Percentiles rank a stretch among this genome's conserved stretches.
phyloP scores from a whole-genome alignment of 129 eudicot genomes.

The Smallanthus sonchifolius region DNA sequence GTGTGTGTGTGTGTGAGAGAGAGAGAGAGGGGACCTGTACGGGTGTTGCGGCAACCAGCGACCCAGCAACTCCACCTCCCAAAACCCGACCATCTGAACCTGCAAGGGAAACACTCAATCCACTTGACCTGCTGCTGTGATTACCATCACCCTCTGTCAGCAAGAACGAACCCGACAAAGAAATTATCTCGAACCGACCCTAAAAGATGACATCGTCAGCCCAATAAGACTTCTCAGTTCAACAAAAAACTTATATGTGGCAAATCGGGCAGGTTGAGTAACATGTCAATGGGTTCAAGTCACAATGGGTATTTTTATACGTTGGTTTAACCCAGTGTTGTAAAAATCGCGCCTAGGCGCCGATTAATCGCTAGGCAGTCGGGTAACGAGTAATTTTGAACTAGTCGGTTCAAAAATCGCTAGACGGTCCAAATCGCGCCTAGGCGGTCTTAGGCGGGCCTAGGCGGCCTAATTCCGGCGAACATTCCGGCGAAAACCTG shows the following conservation, averaged over 20 bases:
- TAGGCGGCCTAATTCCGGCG: too few relatives aligned
- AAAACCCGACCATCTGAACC: slow-evolving; percentile 87
- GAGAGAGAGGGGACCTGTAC: slow-evolving; percentile 52
- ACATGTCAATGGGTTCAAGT: not conserved
- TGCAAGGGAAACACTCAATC: slow-evolving; percentile 85
- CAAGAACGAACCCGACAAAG: slow-evolving; percentile 75
- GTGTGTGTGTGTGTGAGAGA: not conserved
- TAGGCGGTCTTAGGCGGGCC: too few relatives aligned
- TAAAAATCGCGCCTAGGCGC: too few relatives aligned
- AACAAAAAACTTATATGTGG: not conserved
- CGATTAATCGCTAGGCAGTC: too few relatives aligned
- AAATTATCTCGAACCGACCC: slow-evolving; percentile 93
- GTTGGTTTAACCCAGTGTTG: not conserved
- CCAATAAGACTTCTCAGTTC: not conserved
- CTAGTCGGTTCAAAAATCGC: too few relatives aligned
- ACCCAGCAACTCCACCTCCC: slow-evolving; percentile 95
- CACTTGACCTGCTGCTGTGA: slow-evolving; percentile 52
- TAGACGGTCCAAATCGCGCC: too few relatives aligned
- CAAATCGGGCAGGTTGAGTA: not conserved
- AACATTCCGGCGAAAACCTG: too few relatives aligned
- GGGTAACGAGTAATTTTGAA: too few relatives aligned
- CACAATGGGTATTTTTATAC: not conserved
- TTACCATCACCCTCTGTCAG: slow-evolving; percentile 59
- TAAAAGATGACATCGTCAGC: slow-evolving; percentile 26
- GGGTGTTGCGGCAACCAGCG: slow-evolving; percentile 72